Percentiles rank a stretch among this genome's conserved stretches.
phyloP scores from a whole-genome alignment of 2,329 filamentous ascomycete species.

The Pyrenophora teres region DNA sequence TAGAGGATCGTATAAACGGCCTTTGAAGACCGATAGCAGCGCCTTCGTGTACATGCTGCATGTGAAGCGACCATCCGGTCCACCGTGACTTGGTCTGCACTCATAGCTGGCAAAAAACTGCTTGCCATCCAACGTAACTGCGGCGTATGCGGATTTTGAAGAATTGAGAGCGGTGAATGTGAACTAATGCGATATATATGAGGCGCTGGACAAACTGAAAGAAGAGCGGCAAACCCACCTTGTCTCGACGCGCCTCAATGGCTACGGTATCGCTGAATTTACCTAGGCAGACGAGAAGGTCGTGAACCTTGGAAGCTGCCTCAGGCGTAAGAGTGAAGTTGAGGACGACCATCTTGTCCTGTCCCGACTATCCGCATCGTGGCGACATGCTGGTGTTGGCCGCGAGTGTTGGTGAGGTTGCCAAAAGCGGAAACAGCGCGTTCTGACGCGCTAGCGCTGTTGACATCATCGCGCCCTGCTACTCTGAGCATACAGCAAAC shows the following conservation, averaged over 20 bases:
- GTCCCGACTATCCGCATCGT: slow-evolving; percentile 16
- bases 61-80: slow-evolving; percentile 63
- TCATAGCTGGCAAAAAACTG: slow-evolving; percentile 76
- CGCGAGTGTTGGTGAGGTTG: slow-evolving; percentile 4
- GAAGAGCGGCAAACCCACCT: slow-evolving; percentile 52
- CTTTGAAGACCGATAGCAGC: slow-evolving; percentile 75
- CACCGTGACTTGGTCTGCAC: slow-evolving; percentile 55
- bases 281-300: slow-evolving; percentile 72
- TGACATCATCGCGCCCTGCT: slow-evolving; percentile 19
- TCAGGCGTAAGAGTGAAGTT: slow-evolving; percentile 76
- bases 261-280: slow-evolving; percentile 82
- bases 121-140: slow-evolving; percentile 68
- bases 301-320: slow-evolving; percentile 71
- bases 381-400: slow-evolving; percentile 1
- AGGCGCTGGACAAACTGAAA: slow-evolving; percentile 21
- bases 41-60: slow-evolving; percentile 74
- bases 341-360: slow-evolving; percentile 54
- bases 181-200: slow-evolving; percentile 53
- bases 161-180: slow-evolving; percentile 75
- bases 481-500: not conserved
- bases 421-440: slow-evolving; percentile 22
- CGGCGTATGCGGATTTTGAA: slow-evolving; percentile 80
- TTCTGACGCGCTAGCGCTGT: slow-evolving; percentile 28
- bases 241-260: slow-evolving; percentile 71
- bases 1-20: slow-evolving; percentile 64